phyloP scores from a whole-genome alignment of 2,329 filamentous ascomycete species.

The Sporothrix pseudoabietina region DNA sequence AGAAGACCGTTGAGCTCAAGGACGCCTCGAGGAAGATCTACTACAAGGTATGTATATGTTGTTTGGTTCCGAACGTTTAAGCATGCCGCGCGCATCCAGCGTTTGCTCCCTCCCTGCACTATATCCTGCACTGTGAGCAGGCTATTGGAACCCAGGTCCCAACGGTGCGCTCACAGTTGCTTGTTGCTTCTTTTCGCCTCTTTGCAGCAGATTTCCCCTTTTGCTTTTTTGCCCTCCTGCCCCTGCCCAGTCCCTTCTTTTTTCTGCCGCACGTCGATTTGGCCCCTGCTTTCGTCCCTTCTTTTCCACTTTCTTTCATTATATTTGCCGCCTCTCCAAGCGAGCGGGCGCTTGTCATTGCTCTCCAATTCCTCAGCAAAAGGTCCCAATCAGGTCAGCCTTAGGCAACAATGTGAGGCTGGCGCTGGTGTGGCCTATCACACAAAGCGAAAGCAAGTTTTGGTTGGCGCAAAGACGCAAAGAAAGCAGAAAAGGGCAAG shows the following conservation, averaged over 20 bases:
- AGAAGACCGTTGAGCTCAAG: slow-evolving; percentile 77
- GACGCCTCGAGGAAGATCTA: slow-evolving; percentile 71
- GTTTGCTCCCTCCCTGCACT: neutral
- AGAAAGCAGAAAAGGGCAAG: neutral
- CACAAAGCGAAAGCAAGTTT: slow-evolving; percentile 9
- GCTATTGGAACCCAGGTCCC: neutral
- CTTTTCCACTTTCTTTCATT: neutral
- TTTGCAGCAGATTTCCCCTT: neutral
- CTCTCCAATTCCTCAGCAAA: slow-evolving; percentile 5
- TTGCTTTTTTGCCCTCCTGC: neutral
- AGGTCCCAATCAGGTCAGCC: neutral
- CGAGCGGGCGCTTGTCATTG: neutral
- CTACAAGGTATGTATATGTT: slow-evolving; percentile 74
- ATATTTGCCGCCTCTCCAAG: neutral
- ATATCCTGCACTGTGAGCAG: neutral
- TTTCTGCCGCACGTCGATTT: neutral
- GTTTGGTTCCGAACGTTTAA: neutral
- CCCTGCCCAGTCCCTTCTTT: slow-evolving; percentile 1
- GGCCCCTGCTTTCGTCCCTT: neutral
- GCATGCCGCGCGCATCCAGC: too few species aligned
- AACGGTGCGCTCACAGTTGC: neutral
- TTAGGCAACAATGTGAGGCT: slow-evolving; percentile 15
- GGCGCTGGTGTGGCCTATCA: neutral
- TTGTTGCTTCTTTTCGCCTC: neutral
- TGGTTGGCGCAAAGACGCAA: neutral